Evolutionary conservation across 2,329 filamentous ascomycete genomes (phyloP), one percentile per base, ranked within the genome.

Genomic region (Knoxdaviesia proteae): DNA sequence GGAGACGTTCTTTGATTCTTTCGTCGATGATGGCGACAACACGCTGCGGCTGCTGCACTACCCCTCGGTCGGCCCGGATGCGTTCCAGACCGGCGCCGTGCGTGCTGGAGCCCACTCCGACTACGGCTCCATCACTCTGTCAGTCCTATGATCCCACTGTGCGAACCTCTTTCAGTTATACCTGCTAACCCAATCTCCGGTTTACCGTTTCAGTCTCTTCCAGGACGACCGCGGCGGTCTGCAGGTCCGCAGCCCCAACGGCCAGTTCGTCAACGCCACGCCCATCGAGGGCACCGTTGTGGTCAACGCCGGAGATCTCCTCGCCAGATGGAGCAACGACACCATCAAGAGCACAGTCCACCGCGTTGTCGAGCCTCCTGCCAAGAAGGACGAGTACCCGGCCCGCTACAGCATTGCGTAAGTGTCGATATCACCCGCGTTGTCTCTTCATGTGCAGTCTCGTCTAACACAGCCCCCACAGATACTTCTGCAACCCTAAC

Each of bases 321-420:
- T 94, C 41, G 79, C 83, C 1, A 68, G 86, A 42, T 94, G 86
- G 87, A 84, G 80, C 48, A 94, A 94, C 54, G 84, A 92, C 53
- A 80, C 73, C 5, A 93, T 94, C 61, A 86, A 81, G 62, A 88
- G 81, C 54, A 94, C 87, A 4, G 74, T 86, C 46, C 87, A 94
- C 58, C 75, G 86, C 7, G 87, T 94, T 1, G 82, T 94, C 5
- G 82, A 94, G 61, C 87, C 87, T 2, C 81, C 83, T 1, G 62
- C 65, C 10, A 67, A 66, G 4, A 63, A 61, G 3, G 68, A 67
- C 10, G 60, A 64, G 36, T 79, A 92, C 56, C 84, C 84, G 1
- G 67, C 84, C 1, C 67, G 81, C 36, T 94, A 94, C 54, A 88
- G 80, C 51, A 79, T 94, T 54, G 87, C 86, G 51, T 94, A 51